Conservation (phyloP, 352 stramenopile species). For the Pythium volutum region DNA sequence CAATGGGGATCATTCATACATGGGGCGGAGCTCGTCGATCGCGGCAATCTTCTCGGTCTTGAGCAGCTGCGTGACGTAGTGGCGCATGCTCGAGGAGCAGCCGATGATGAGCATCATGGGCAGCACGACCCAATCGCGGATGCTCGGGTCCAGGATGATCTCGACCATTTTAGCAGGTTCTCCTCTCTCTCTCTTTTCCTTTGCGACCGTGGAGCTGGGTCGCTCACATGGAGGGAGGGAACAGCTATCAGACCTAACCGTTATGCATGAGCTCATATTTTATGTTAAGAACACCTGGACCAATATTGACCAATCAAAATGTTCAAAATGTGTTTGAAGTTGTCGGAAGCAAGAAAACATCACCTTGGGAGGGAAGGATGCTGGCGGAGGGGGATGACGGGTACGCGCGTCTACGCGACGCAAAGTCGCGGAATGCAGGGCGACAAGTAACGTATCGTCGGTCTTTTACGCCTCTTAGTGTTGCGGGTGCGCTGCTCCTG, state of each 20-base stretch:
- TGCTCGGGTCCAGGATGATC: conserved; percentile 92
- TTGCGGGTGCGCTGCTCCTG: not conserved
- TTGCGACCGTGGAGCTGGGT: not conserved
- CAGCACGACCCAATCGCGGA: conserved; percentile 96
- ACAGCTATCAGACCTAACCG: not conserved
- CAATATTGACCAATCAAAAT: not conserved
- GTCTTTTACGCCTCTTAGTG: no score
- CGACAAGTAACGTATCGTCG: no score
- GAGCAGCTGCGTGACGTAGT: conserved; percentile 83
- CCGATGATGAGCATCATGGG: conserved; percentile 96
- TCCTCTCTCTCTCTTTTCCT: not conserved
- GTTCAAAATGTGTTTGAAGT: not conserved
- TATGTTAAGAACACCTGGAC: no score
- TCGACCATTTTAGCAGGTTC: conserved; percentile 52
- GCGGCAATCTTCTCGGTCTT: conserved; percentile 80
- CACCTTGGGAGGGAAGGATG: no score
- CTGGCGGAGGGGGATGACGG: no score
- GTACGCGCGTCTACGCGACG: no score
- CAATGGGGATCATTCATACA: conserved; percentile 34
- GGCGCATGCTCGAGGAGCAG: conserved; percentile 79
- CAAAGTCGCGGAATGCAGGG: no score
- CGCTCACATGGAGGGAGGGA: conserved; percentile 3
- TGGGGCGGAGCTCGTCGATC: conserved; percentile 71
- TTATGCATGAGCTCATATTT: not conserved
- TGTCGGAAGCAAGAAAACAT: no score